Conservation (phyloP, 306 rosid species). For the Inga leiocalycina region DNA sequence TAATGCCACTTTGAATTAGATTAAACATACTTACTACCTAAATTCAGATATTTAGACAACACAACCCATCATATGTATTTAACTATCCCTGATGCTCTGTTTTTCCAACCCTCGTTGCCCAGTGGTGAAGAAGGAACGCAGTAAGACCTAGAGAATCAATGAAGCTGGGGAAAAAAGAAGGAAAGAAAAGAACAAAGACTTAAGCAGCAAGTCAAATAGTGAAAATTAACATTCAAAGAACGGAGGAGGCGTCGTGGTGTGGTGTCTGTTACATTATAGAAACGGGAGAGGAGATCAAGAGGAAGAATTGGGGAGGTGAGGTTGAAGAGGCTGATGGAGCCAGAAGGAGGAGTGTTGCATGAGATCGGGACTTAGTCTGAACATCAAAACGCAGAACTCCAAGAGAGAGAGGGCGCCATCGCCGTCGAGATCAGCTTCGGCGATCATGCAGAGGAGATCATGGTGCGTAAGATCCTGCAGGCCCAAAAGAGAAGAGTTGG, state of each 20-base stretch:
- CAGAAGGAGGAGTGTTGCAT: conserved; percentile 63
- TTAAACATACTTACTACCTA: not conserved
- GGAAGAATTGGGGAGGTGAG: conserved; percentile 14
- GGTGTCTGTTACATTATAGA: not conserved
- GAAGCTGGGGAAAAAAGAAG: not conserved
- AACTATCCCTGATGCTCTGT: not conserved
- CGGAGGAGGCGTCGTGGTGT: not conserved
- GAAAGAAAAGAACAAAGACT: not conserved
- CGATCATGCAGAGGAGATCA: conserved; percentile 68
- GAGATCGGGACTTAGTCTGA: conserved; percentile 71
- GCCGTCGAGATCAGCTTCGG: conserved; percentile 72
- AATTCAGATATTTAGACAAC: not conserved
- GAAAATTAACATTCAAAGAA: not conserved
- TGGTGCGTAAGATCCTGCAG: conserved; percentile 64
- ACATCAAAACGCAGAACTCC: conserved; percentile 93
- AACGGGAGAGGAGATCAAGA: not conserved
- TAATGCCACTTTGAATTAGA: not conserved
- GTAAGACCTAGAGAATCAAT: not conserved
- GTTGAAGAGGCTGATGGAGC: conserved; percentile 56
- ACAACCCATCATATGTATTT: not conserved
- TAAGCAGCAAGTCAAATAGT: not conserved
- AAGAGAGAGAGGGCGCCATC: conserved; percentile 70
- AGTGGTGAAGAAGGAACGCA: not conserved
- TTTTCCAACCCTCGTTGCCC: not conserved
- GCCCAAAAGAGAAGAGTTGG: conserved; percentile 56